Base-by-base conservation (phyloP, 2,329 filamentous ascomycete genomes). In the Balansia obtecta region DNA sequence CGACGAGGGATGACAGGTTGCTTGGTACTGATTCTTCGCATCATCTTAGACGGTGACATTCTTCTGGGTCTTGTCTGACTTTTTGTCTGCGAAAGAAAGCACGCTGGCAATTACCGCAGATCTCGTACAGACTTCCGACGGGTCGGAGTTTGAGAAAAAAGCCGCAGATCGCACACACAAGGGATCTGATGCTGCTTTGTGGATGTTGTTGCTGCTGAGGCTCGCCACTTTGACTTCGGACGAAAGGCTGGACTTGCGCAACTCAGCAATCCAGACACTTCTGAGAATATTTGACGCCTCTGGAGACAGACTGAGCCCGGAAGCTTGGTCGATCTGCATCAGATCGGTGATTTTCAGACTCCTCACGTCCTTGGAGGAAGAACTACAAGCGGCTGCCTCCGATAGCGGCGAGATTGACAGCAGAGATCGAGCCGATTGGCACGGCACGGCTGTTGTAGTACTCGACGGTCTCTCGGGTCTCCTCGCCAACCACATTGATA, bases 31-130 rank as follows among this genome's bases (percentile, higher is more conserved):
- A 52, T 16, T 12, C 20, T 32, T n/a, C 39, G 11, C 13, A 27
- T 22, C n/a, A 12, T n/a, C 37, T 20, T 38, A 88, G 80, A 93
- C 90, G 1, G 87, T 95, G 9, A 95, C 91, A 0, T 93, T 95
- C 62, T 95, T 95, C 65, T 96, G 90, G 88, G 90, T 91, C 49
- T 78, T 96, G 8, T 95, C 91, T 0, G 90, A 96, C 64, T 93
- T 90, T 55, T 73, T 97, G 4, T 83, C 80, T 1, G 69, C 74
- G 3, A 79, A 77, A 56, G 79, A 74, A 49, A 73, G 72, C 52
- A 71, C 75, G 0, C 75, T 83, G 43, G 73, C 75, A 1, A 77
- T 84, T 33, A 81, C 75, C 0, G 69, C 75, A 42, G 72, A 74
- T 47, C 71, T 83, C 52, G 72, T 82, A 50, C 67, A 72, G 43